Conservation (phyloP, 805 yeast species). For the Wickerhamiella alocasiicola region DNA sequence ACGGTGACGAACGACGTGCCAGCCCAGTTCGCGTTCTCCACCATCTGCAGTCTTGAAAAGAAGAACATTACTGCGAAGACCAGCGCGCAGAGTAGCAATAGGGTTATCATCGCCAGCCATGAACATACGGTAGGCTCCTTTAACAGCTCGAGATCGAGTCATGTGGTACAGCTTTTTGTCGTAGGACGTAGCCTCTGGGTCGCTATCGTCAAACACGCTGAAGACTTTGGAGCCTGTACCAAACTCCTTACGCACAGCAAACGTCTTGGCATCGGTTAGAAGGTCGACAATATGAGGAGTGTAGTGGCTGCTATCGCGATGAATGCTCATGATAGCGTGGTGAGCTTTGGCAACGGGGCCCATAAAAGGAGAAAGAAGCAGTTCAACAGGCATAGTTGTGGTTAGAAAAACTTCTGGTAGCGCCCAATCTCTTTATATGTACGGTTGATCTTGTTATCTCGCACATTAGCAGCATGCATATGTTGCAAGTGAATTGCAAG, state of each 20-base stretch:
- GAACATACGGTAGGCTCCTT: conserved; percentile 52
- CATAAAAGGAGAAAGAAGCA: conserved; percentile 45
- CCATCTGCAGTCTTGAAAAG: conserved; percentile 37
- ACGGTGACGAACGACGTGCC: conserved; percentile 48
- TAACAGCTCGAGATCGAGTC: conserved; percentile 51
- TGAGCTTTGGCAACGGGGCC: conserved; percentile 46
- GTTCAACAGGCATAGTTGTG: conserved; percentile 43
- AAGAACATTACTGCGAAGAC: conserved; percentile 46
- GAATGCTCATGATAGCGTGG: conserved; percentile 42
- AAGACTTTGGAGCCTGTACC: conserved; percentile 49
- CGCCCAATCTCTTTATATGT: background rate
- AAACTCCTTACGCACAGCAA: conserved; percentile 41
- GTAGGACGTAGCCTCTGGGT: conserved; percentile 27
- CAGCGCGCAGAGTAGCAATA: conserved; percentile 47
- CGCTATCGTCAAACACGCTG: conserved; percentile 37
- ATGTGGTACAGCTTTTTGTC: conserved; percentile 38
- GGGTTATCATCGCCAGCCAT: conserved; percentile 44
- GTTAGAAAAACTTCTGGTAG: background rate
- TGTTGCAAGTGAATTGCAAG: too few species aligned
- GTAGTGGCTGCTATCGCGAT: conserved; percentile 44
- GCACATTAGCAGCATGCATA: too few species aligned
- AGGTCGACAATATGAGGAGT: conserved; percentile 42
- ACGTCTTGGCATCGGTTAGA: conserved; percentile 29
- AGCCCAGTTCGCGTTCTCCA: conserved; percentile 46
- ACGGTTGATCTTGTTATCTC: too few species aligned